Evolutionary conservation across 345 rosid species (phyloP), one percentile per base, ranked within the genome.

Genomic region (Hypericum perforatum): DNA sequence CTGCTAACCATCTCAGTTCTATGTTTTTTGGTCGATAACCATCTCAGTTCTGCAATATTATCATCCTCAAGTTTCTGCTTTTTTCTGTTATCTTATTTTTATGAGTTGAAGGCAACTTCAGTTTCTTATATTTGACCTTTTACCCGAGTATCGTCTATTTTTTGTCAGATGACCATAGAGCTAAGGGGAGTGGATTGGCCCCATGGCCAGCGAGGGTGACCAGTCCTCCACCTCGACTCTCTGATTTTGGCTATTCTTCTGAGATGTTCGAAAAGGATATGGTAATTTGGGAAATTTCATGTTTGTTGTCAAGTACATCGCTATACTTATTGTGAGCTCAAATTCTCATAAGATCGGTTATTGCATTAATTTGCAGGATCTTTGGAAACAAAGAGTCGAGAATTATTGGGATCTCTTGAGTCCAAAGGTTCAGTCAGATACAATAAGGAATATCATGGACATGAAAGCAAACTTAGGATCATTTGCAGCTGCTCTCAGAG

Each of bases 121-220:
- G 4, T 22, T 22, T 22, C 32, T 22, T 22, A 1, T 22, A 22
- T 22, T 22, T 22, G 32, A 22, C 32, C 32, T 22, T 4, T 61
- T 15, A 63, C 65, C 51, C 41, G 40, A 58, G 38, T 43, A 16
- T 32, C 43, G 40, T 39, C 22, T 67, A 44, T 50, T 56, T 69
- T 39, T 43, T 39, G 39, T 67, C 71, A 89, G 99, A 80, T 73
- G 85, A 78, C 63, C 95, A 88, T 12, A 72, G 60, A 68, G 79
- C 70, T 14, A 75, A 78, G 68, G 99, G 95, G 48, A 86, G 95
- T 72, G 95, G 85, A 36, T 79, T 92, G 78, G 89, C 94, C 59
- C 95, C 99, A 42, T 92, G 99, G 99, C 99, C 99, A 9, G 85
- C 95, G 58, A 79, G 99, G 53, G 56, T 82, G 74, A 89, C 81